phyloP scores from a whole-genome alignment of 2,329 filamentous ascomycete genomes.

The Cercospora sesami region DNA sequence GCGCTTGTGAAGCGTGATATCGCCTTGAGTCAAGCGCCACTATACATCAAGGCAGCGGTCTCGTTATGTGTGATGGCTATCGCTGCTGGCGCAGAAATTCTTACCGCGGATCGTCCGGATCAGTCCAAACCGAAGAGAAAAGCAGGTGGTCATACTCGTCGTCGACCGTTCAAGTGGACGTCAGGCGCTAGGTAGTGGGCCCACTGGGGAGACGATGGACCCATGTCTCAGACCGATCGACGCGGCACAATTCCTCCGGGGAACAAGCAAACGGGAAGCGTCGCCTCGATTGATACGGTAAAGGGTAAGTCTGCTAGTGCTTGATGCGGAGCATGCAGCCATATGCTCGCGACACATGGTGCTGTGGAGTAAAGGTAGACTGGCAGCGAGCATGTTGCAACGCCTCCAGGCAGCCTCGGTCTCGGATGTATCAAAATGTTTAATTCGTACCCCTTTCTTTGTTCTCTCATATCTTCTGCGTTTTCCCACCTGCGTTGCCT shows the following conservation, averaged over 20 bases:
- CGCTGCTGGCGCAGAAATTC: constrained; percentile 10
- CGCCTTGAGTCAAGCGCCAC: background rate
- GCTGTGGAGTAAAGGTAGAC: background rate
- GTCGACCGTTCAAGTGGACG: background rate
- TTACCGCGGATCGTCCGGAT: background rate
- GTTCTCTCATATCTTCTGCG: background rate
- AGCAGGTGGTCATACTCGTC: background rate
- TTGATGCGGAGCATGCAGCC: background rate
- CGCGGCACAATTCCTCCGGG: background rate
- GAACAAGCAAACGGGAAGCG: background rate
- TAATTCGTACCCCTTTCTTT: background rate
- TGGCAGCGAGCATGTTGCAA: background rate
- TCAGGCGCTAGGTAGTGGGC: background rate
- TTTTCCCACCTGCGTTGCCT: background rate
- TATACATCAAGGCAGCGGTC: background rate
- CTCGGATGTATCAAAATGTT: constrained; percentile 2
- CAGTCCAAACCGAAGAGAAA: background rate
- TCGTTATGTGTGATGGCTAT: constrained; percentile 12
- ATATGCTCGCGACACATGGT: background rate
- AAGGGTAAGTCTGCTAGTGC: background rate
- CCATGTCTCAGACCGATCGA: background rate
- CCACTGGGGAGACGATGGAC: background rate
- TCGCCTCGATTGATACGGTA: background rate
- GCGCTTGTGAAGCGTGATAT: background rate
- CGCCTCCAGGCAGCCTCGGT: background rate